Percentiles rank a stretch among this genome's conserved stretches.
Conservation (phyloP, 495 filamentous ascomycete genomes). For the Aspergillus egyptiacus region DNA sequence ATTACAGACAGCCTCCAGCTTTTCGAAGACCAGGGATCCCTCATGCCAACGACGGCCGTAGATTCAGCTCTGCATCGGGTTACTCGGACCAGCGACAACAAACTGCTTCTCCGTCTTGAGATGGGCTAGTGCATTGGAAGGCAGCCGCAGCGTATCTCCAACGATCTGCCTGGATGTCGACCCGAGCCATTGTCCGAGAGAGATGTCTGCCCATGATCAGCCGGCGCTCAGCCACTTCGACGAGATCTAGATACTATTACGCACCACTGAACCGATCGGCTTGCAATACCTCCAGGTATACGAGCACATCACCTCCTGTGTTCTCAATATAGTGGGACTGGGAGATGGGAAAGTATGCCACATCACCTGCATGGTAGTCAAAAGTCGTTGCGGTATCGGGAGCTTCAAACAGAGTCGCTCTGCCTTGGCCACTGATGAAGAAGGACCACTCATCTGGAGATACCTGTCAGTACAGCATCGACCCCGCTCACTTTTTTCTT, state of each 20-base stretch:
- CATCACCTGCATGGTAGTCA: conserved; percentile 69
- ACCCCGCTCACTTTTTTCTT: no score
- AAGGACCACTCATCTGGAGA: conserved; percentile 74
- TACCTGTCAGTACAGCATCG: no score
- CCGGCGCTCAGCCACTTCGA: not conserved
- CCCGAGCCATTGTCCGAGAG: conserved; percentile 59
- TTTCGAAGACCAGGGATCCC: no score
- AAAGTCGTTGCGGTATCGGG: conserved; percentile 58
- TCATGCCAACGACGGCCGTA: no score
- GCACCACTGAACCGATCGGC: conserved; percentile 55
- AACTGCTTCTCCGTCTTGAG: conserved; percentile 59
- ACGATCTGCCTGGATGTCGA: conserved; percentile 60
- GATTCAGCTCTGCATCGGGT: no score
- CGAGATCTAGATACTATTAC: not conserved
- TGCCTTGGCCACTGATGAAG: conserved; percentile 61
- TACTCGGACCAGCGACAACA: no score
- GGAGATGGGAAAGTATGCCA: conserved; percentile 61
- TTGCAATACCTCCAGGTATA: conserved; percentile 67
- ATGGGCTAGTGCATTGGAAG: conserved; percentile 45
- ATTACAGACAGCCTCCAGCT: no score
- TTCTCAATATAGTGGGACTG: conserved; percentile 72
- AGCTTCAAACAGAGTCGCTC: conserved; percentile 61
- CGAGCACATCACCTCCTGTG: conserved; percentile 58
- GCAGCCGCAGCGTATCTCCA: conserved; percentile 54
- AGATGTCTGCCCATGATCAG: conserved; percentile 41